Percentiles rank a stretch among this genome's conserved stretches.
Conservation (phyloP, 1,284 basidiomycete species). For the Earliella scabrosa region DNA sequence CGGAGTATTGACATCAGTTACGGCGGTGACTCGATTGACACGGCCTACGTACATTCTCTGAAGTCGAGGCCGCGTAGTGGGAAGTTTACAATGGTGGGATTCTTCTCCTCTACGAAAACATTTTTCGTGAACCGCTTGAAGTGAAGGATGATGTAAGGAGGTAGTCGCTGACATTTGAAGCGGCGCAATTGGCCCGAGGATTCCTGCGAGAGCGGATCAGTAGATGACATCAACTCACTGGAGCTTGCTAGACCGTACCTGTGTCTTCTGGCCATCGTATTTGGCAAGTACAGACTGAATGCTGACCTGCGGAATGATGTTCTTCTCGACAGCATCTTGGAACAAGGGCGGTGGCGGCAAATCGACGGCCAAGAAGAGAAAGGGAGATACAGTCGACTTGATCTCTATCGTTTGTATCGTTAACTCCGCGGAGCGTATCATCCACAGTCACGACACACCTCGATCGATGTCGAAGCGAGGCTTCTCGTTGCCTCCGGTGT, state of each 20-base stretch:
- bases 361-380: slow-evolving; percentile 95
- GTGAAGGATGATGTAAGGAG: slow-evolving; percentile 93
- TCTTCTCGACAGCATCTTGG: slow-evolving; percentile 94
- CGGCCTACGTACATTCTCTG: slow-evolving; percentile 73
- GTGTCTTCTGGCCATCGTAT: slow-evolving; percentile 91
- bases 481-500: slow-evolving; percentile 70
- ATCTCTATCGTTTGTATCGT: slow-evolving; percentile 65
- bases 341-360: slow-evolving; percentile 96
- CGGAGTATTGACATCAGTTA: neutral
- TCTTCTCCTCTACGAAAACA: slow-evolving; percentile 97
- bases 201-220: slow-evolving; percentile 54
- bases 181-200: slow-evolving; percentile 84
- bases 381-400: slow-evolving; percentile 86
- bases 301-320: slow-evolving; percentile 97
- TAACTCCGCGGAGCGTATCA: slow-evolving; percentile 10
- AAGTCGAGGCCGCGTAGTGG: slow-evolving; percentile 93
- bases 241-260: slow-evolving; percentile 48
- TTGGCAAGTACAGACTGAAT: slow-evolving; percentile 93
- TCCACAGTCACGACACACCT: slow-evolving; percentile 53
- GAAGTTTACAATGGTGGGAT: slow-evolving; percentile 98
- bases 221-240: slow-evolving; percentile 27
- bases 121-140: slow-evolving; percentile 99
- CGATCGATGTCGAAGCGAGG: slow-evolving; percentile 91
- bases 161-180: slow-evolving; percentile 88
- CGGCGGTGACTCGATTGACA: neutral